These are phyloP conservation scores for Penicillium samsonianum DNA, from an alignment of 495 filamentous ascomycete species.

Conservation along the genomic window DNA sequence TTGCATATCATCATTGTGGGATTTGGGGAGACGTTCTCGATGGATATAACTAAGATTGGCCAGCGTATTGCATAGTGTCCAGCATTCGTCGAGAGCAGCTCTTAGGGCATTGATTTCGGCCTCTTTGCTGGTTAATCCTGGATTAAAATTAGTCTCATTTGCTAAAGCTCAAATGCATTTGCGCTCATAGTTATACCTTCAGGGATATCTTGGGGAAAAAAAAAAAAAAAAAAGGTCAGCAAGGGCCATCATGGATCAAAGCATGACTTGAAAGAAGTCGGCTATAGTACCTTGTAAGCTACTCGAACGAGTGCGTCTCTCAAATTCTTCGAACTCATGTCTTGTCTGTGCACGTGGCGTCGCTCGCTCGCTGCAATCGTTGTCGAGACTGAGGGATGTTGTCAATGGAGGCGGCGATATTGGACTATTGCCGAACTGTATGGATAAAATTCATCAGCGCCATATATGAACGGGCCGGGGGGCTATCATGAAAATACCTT, in stretches of 20 bases:
- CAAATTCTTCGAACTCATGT: slow-evolving; percentile 64
- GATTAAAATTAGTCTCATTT: slow-evolving; percentile 18
- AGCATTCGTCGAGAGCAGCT: slow-evolving; percentile 82
- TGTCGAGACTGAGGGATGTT: slow-evolving; percentile 66
- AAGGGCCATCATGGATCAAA: slow-evolving; percentile 11
- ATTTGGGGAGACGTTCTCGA: slow-evolving; percentile 72
- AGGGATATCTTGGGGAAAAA: slow-evolving; percentile 52
- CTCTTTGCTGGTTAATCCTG: slow-evolving; percentile 47
- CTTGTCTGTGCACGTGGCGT: slow-evolving; percentile 84
- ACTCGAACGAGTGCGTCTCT: slow-evolving; percentile 49
- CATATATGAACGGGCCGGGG: background rate
- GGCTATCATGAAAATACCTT: slow-evolving; percentile 18
- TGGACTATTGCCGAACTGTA: slow-evolving; percentile 39
- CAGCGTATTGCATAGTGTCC: slow-evolving; percentile 90
- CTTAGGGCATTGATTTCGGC: slow-evolving; percentile 73
- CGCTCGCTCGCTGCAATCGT: slow-evolving; percentile 64
- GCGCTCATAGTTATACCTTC: slow-evolving; percentile 31
- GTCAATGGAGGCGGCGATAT: slow-evolving; percentile 65
- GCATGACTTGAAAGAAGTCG: background rate
- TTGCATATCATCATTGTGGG: slow-evolving; percentile 67
- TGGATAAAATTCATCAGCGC: slow-evolving; percentile 15
- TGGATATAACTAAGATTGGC: slow-evolving; percentile 83
- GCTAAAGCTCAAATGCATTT: background rate
- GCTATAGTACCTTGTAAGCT: slow-evolving; percentile 70
- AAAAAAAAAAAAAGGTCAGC: slow-evolving; percentile 21